Evolutionary conservation across 2,329 filamentous ascomycete species (phyloP).

Genomic region (Thyridium curvatum): DNA sequence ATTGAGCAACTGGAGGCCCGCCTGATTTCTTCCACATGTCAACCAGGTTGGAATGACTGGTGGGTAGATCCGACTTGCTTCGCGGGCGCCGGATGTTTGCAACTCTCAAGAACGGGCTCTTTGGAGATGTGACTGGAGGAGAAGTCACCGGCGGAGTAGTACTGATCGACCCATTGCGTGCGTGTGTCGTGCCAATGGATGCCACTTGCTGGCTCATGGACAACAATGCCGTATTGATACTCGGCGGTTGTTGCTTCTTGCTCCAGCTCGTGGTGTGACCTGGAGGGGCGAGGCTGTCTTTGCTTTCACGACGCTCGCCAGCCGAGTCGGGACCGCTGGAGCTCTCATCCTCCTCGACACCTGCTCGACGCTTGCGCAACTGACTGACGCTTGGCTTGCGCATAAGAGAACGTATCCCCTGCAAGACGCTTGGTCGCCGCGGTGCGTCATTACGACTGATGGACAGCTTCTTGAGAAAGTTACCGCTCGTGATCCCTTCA

Average conservation of each 20-base stretch:
- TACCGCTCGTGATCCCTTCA: constrained; percentile 53
- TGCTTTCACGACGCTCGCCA: constrained; percentile 29
- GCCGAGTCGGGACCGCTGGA: constrained; percentile 13
- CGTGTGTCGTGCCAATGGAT: constrained; percentile 49
- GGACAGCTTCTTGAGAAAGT: constrained; percentile 56
- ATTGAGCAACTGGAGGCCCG: constrained; percentile 44
- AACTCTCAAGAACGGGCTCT: constrained; percentile 42
- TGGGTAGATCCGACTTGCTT: constrained; percentile 49
- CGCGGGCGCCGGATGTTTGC: constrained; percentile 46
- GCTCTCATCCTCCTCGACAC: constrained; percentile 27
- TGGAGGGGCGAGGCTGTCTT: constrained; percentile 45
- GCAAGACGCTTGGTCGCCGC: constrained; percentile 48
- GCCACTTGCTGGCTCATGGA: constrained; percentile 49
- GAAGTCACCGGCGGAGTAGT: constrained; percentile 21
- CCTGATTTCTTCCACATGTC: constrained; percentile 46
- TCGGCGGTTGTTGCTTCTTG: constrained; percentile 44
- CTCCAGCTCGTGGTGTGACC: constrained; percentile 45
- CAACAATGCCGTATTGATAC: constrained; percentile 52
- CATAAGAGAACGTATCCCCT: constrained; percentile 42
- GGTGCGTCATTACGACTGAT: constrained; percentile 38
- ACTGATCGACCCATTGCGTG: constrained; percentile 55
- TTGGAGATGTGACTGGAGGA: constrained; percentile 43
- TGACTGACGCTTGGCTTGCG: constrained; percentile 40
- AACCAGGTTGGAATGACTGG: constrained; percentile 39
- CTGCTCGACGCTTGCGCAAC: constrained; percentile 35